phyloP scores from a whole-genome alignment of 2,329 filamentous ascomycete genomes.

The Phialocephala sp. region DNA sequence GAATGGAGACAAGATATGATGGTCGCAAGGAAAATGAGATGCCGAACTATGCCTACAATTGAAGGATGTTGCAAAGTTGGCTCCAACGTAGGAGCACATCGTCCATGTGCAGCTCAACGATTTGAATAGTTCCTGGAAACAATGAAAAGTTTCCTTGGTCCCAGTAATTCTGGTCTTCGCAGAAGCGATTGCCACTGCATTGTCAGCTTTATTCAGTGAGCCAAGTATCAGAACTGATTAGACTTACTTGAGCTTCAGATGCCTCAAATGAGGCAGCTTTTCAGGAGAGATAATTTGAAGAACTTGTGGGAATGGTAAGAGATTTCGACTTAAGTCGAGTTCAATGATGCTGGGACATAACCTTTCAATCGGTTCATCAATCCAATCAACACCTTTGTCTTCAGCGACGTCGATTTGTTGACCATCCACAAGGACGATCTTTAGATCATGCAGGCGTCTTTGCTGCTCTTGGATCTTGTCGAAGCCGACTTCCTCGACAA shows the following conservation, averaged over 20 bases:
- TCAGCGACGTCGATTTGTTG: constrained; percentile 60
- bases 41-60: neutral
- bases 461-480: constrained; percentile 87
- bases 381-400: too few relatives aligned
- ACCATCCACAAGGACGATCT: constrained; percentile 82
- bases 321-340: constrained; percentile 83
- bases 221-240: neutral
- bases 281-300: constrained; percentile 65
- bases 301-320: constrained; percentile 74
- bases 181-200: constrained; percentile 76
- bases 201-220: neutral
- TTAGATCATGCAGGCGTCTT: constrained; percentile 77
- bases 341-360: constrained; percentile 71
- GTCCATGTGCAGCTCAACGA: constrained; percentile 6
- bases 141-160: neutral
- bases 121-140: neutral
- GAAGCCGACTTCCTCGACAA: constrained; percentile 93
- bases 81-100: neutral
- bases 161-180: neutral
- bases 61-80: neutral
- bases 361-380: constrained; percentile 53
- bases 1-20: neutral
- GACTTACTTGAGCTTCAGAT: constrained; percentile 73
- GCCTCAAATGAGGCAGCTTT: constrained; percentile 69
- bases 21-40: neutral